Base-by-base conservation (phyloP, 768 basidiomycete species). In the Stropharia rugosoannulata region DNA sequence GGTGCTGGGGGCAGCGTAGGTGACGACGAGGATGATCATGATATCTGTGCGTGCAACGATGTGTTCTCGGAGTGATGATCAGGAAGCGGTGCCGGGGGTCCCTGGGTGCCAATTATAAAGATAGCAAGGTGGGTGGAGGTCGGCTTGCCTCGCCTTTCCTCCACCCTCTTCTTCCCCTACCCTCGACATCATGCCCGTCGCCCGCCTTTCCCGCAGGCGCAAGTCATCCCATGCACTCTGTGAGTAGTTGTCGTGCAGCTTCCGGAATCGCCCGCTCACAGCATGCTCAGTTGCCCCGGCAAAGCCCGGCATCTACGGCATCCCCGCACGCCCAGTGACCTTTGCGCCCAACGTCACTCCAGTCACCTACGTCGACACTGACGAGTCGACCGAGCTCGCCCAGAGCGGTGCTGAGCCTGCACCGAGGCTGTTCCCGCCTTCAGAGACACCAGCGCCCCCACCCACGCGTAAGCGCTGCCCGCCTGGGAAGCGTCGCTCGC, bases 341-440 rank as follows among this genome's bases (percentile, higher is more conserved):
- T 69, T 69, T 39, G 68, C 66, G 7, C 68, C 68, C 13, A 69
- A 69, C 51, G 66, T 69, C 4, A 69, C 68, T n/a, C 68, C 68
- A 8, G 58, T 63, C 1, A 64, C 65, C 6, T 67, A 58, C 53
- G 60, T 63, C 50, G 59, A 60, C 15, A 51, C 55, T 43, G 61
- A 54, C 22, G 61, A 59, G 15, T 32, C 39, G 38, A 18, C 49
- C 49, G 53, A 57, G 39, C 29, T 59, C 54, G 19, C 47, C 54
- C 37, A 58, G 27, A 38, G 18, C 48, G 51, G 54, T 0, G 54
- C 53, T 38, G 18, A 27, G 42, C 58, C 60, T 5, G 49, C 48
- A 36, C 49, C 60, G 4, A 36, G 48, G 15, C 58, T 69, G 22
- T 67, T 66, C 51, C 66, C 68, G 9, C 64, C 66, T 0, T 60